Evolutionary conservation across 129 eudicot species (phyloP).

Genomic region (Centaurea solstitialis): DNA sequence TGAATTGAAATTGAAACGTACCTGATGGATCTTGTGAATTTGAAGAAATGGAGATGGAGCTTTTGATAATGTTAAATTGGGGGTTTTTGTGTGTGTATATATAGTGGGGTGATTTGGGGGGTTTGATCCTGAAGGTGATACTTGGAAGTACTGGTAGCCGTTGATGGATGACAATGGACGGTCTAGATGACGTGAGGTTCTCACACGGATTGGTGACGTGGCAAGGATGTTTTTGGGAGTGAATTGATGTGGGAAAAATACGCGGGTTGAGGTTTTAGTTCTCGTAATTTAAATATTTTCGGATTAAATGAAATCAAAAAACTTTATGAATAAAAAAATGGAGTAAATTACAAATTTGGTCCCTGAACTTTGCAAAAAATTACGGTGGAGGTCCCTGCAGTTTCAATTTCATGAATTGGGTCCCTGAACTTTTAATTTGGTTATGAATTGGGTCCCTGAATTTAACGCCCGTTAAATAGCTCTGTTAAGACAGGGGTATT

Average conservation of each 20-base stretch:
- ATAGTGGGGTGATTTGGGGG: constrained; percentile 10
- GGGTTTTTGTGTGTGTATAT: background rate
- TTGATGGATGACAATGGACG: constrained; percentile 18
- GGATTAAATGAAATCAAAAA: no score
- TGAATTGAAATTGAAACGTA: background rate
- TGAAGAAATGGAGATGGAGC: constrained; percentile 7
- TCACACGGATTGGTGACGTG: constrained; percentile 24
- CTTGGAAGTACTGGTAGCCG: constrained; percentile 7
- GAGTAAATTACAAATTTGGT: no score
- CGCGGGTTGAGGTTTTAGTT: constrained; percentile 3
- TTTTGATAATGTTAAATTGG: background rate
- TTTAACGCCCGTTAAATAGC: no score
- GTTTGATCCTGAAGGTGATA: background rate
- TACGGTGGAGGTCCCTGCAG: no score
- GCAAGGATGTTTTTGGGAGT: background rate
- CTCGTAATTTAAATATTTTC: background rate
- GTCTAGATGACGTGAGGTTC: background rate
- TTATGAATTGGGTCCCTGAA: no score
- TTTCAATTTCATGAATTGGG: no score
- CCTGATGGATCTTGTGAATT: background rate
- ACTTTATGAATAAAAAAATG: no score
- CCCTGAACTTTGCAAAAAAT: no score
- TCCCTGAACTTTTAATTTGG: no score
- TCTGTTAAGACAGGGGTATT: no score
- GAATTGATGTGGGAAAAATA: background rate